A percentile compares a stretch with the other conserved stretches of the same genome.
Conservation (phyloP, 2,329 filamentous ascomycete species). For the Verticillium albo-atrum region DNA sequence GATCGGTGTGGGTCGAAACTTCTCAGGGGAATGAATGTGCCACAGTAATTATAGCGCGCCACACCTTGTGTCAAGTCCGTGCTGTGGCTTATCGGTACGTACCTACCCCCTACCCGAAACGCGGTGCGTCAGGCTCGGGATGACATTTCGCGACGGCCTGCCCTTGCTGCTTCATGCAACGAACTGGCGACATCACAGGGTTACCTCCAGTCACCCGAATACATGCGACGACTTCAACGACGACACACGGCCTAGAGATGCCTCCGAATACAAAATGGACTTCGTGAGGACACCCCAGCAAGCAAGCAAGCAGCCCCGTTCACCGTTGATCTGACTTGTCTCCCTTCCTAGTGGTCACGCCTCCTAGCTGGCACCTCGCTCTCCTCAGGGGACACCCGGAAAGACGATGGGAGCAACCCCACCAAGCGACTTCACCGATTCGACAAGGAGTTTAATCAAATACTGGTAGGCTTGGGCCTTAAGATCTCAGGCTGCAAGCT, state of each 20-base stretch:
- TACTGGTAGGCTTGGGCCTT: slow-evolving; percentile 43
- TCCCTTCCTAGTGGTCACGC: slow-evolving; percentile 55
- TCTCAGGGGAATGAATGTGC: no score
- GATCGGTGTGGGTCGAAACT: no score
- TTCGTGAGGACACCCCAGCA: slow-evolving; percentile 41
- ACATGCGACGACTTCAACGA: slow-evolving; percentile 1
- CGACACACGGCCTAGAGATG: slow-evolving; percentile 32
- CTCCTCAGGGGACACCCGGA: slow-evolving; percentile 49
- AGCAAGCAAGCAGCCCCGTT: slow-evolving; percentile 5
- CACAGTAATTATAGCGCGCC: no score
- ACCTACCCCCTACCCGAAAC: background rate
- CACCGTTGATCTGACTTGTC: slow-evolving; percentile 6
- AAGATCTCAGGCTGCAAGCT: background rate
- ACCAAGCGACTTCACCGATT: slow-evolving; percentile 61
- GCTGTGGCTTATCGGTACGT: background rate
- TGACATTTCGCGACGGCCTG: slow-evolving; percentile 25
- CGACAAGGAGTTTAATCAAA: slow-evolving; percentile 60
- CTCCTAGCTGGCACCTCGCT: slow-evolving; percentile 60
- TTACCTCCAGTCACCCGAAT: background rate
- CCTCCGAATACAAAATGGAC: slow-evolving; percentile 46
- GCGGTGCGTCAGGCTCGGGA: slow-evolving; percentile 7
- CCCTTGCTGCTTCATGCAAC: slow-evolving; percentile 23
- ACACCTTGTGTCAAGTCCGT: background rate
- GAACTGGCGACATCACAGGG: slow-evolving; percentile 1
- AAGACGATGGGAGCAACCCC: slow-evolving; percentile 58